Base-by-base conservation (phyloP, 1,284 basidiomycete genomes). In the Microbotryum saponariae region DNA sequence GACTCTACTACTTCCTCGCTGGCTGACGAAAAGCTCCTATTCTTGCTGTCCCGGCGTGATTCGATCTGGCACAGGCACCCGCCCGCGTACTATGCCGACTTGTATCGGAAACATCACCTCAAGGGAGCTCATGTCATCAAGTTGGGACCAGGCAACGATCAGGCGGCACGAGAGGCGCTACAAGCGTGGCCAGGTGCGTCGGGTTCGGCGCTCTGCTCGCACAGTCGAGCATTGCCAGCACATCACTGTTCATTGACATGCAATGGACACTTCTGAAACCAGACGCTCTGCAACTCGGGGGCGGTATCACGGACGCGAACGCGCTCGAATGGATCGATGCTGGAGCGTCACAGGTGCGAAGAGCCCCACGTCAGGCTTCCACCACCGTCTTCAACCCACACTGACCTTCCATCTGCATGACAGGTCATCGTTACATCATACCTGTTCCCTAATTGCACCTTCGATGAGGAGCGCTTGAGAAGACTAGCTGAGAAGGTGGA, bases 371-470 rank as follows among this genome's bases (percentile, higher is more conserved):
- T 23, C 56, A 47, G 61, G 45, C 58, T 48, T 60, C 57, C 45
- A 27, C 37, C 25, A 27, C 46, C 42, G 48, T 54, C 46, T 29
- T 56, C 9, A 46, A 20, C 29, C 21, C 3, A 27, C 20, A 29
- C 16, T 45, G 27, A 31, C 50, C 29, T 9, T 46, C 37, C 10
- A 42, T 33, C 31, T 56, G 16, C 4, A 14, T 6, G 3, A 6
- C 69, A 96, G 91, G 85, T 97, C 64, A 97, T 99, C 61, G 89
- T 99, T 31, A 99, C 96, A 3, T 97, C 92, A 9, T 92, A 86
- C 75, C 83, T 99, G 25, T 99, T 99, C 71, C 94, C 94, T 0
- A 76, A 78, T 10, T 86, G 80, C 25, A 84, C 81, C 62, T 97
- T 98, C 77, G 86, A 86, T 21, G 74, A 87, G 58, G 82, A 87